Conservation (phyloP, 2,329 filamentous ascomycete species). For the Microcera coccophila region DNA sequence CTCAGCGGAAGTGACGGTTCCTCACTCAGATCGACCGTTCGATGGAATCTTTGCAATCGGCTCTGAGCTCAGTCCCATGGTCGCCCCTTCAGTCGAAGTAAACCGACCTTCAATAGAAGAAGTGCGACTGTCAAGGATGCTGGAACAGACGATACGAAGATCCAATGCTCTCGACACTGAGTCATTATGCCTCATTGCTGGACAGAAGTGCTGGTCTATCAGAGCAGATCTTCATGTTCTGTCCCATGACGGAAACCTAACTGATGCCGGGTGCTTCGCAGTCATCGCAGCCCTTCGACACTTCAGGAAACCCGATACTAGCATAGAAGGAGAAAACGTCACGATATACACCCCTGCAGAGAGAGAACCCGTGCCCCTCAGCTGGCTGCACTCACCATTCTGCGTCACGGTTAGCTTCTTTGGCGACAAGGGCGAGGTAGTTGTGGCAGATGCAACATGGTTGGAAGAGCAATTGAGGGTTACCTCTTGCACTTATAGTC, state of each 20-base stretch:
- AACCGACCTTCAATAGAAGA: constrained; percentile 81
- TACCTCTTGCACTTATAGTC: constrained; percentile 72
- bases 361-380: constrained; percentile 83
- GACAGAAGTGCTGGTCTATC: constrained; percentile 85
- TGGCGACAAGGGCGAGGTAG: constrained; percentile 61
- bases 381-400: constrained; percentile 87
- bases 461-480: constrained; percentile 74
- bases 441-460: constrained; percentile 67
- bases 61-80: constrained; percentile 88
- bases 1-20: constrained; percentile 82
- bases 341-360: constrained; percentile 82
- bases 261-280: constrained; percentile 81
- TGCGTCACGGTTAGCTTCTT: constrained; percentile 89
- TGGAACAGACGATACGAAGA: constrained; percentile 91
- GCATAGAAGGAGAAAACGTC: constrained; percentile 77
- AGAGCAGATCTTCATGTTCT: constrained; percentile 89
- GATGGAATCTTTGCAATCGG: constrained; percentile 93
- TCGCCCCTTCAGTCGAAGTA: constrained; percentile 83
- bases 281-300: constrained; percentile 85
- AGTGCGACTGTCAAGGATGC: constrained; percentile 76
- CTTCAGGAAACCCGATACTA: constrained; percentile 85
- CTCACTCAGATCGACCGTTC: constrained; percentile 83
- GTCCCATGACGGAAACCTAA: constrained; percentile 83
- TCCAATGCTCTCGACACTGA: constrained; percentile 93
- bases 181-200: constrained; percentile 88